Percentiles rank a stretch among this genome's conserved stretches.
Conservation (phyloP, 176 grass and related monocot species). For the Poa annua region DNA sequence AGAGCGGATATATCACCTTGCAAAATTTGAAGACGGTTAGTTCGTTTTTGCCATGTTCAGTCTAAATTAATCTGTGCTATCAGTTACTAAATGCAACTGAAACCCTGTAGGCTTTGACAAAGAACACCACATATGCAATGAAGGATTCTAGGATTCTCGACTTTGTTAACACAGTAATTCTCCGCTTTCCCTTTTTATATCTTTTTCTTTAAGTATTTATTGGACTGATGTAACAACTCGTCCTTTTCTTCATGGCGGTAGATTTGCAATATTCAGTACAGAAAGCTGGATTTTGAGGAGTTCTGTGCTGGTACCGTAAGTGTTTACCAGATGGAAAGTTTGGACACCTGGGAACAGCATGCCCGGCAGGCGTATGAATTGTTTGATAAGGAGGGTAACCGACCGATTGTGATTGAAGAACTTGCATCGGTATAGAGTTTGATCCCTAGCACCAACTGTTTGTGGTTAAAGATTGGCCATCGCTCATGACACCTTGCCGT, state of each 20-base stretch:
- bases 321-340: slow-evolving; percentile 67
- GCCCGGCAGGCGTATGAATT: slow-evolving; percentile 55
- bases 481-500: neutral
- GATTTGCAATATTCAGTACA: slow-evolving; percentile 51
- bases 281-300: slow-evolving; percentile 69
- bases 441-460: neutral
- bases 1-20: slow-evolving; percentile 62
- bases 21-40: slow-evolving; percentile 74
- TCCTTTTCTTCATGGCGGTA: slow-evolving; percentile 12
- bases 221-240: slow-evolving; percentile 9
- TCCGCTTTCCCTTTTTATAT: neutral
- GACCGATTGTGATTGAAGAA: slow-evolving; percentile 61
- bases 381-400: slow-evolving; percentile 72
- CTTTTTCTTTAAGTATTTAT: neutral
- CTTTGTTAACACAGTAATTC: slow-evolving; percentile 57
- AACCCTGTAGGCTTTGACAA: slow-evolving; percentile 55
- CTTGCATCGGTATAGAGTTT: slow-evolving; percentile 54
- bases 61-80: neutral
- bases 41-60: slow-evolving; percentile 1
- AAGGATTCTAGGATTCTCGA: slow-evolving; percentile 69
- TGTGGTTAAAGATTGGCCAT: neutral
- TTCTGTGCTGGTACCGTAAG: slow-evolving; percentile 62
- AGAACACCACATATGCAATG: slow-evolving; percentile 59
- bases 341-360: slow-evolving; percentile 70
- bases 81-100: slow-evolving; percentile 21